These are phyloP conservation scores for Heliosperma pusillum DNA, from an alignment of 148 eudicot genomes.

Conservation along the genomic window DNA sequence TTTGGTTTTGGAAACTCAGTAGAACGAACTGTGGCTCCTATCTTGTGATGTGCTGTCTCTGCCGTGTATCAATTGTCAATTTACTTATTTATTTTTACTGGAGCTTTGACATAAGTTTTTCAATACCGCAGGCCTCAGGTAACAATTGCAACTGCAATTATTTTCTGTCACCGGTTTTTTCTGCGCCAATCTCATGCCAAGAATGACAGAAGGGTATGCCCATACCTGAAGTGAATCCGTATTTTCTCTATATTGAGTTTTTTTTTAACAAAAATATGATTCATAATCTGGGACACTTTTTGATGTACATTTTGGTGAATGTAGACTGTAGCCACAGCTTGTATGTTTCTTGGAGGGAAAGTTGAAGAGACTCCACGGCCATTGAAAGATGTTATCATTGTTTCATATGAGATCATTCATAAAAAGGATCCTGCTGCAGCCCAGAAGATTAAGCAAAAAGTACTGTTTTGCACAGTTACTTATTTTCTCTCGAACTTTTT, in stretches of 20 bases:
- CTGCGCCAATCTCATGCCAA: conserved; percentile 87
- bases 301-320: conserved; percentile 14
- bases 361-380: conserved; percentile 99
- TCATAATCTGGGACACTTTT: not conserved
- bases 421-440: conserved; percentile 85
- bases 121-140: conserved; percentile 77
- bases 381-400: conserved; percentile 86
- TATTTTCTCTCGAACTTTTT: not conserved
- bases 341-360: conserved; percentile 99
- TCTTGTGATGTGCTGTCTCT: not conserved
- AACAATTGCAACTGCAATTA: conserved; percentile 84
- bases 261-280: not conserved
- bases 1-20: too few species aligned
- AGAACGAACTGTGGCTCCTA: not conserved
- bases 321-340: conserved; percentile 91
- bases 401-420: conserved; percentile 85
- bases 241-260: not conserved
- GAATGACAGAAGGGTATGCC: conserved; percentile 81
- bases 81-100: not conserved
- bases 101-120: conserved; percentile 14
- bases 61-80: not conserved
- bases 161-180: conserved; percentile 83
- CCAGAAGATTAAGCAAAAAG: conserved; percentile 92
- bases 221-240: not conserved
- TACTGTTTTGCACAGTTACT: conserved; percentile 20